Conservation (phyloP, 1,284 basidiomycete species). For the Porodaedalea pini region DNA sequence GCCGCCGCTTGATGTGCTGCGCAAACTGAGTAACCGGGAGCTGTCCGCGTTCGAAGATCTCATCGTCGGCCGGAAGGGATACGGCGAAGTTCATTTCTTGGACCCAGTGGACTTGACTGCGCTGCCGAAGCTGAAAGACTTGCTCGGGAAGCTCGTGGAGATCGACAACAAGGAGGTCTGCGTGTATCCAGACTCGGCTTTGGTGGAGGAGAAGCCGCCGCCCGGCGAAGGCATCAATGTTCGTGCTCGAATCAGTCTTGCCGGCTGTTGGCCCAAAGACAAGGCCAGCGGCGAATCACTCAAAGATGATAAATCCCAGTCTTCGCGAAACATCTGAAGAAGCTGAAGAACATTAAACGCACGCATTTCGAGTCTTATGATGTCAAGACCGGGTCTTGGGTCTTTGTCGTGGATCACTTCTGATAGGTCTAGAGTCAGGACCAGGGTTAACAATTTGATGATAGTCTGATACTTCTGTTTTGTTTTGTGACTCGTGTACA, state of each 20-base stretch:
- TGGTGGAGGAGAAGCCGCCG: slow-evolving; percentile 71
- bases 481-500: neutral
- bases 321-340: slow-evolving; percentile 76
- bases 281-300: slow-evolving; percentile 90
- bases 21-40: slow-evolving; percentile 67
- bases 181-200: slow-evolving; percentile 88
- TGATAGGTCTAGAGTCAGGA: slow-evolving; percentile 29
- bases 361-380: slow-evolving; percentile 87
- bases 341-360: slow-evolving; percentile 81
- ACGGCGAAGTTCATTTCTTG: slow-evolving; percentile 87
- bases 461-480: neutral
- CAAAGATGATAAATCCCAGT: slow-evolving; percentile 73
- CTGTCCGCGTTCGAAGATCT: slow-evolving; percentile 72
- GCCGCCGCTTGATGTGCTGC: slow-evolving; percentile 71
- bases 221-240: slow-evolving; percentile 89
- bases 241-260: slow-evolving; percentile 74
- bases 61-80: slow-evolving; percentile 86
- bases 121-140: slow-evolving; percentile 72
- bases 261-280: slow-evolving; percentile 86
- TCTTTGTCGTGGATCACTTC: slow-evolving; percentile 93
- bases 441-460: neutral
- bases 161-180: slow-evolving; percentile 91
- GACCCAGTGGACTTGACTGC: slow-evolving; percentile 92
- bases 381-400: slow-evolving; percentile 82
- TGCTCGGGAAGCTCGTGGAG: slow-evolving; percentile 84